Evolutionary conservation across 257 asterid species (phyloP), one percentile per base, ranked within the genome.

Genomic region (Plantago elongata): DNA sequence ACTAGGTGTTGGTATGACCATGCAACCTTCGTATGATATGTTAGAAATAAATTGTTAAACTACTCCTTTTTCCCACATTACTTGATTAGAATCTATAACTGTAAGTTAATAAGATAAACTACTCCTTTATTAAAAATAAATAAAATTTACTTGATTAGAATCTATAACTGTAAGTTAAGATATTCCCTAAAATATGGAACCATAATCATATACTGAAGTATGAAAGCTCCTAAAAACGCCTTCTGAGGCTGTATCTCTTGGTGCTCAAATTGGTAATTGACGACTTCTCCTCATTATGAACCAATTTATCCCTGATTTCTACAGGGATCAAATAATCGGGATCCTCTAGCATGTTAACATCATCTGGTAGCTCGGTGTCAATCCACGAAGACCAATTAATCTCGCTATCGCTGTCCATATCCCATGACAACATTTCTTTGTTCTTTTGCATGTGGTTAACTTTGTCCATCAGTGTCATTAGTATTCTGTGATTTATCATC

Each of bases 301-400:
- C 7, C 29, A 5, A 38, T 17, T 75, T 74, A 62, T 81, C 85
- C 22, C 74, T 84, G 37, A 77, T 65, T 65, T 79, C 82, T 55
- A 81, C 84, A 3, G 79, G 77, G 49, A 56, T 54, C 9, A 64
- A 11, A 22, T 74, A 92, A 60, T 86, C 89, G 7, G 96, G 91
- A 45, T 84, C 95, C 60, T 75, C 76, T 51, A 78, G 60, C 63
- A 61, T 51, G 45, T 65, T 79, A 16, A 81, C 81, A 52, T 88
- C 95, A 18, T 89, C 96, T 5, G 80, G 67, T 56, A 83, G 67
- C 60, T 89, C 97, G 0, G 69, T 46, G 51, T 83, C 94, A 14
- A 89, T 66, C 95, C 90, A 86, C 9, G 68, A 68, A 17, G 77
- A 60, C 97, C 97, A 89, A 45, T 89, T 74, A 5, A 81, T 71